Percentiles rank a stretch among this genome's conserved stretches.
Conservation (phyloP, 148 eudicot genomes). For the Bassia scoparia region DNA sequence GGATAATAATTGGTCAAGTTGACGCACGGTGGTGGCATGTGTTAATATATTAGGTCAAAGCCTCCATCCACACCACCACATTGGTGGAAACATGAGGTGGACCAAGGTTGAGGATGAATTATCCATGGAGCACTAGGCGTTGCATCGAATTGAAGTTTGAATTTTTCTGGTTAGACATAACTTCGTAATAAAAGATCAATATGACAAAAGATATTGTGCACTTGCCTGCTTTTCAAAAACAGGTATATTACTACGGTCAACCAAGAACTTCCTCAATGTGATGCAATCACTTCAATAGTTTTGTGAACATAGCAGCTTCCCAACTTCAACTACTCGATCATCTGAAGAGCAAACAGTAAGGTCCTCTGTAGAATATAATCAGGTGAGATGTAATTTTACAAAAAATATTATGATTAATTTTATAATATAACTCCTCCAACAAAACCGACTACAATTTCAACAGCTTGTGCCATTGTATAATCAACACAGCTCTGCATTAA, state of each 20-base stretch:
- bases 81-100: constrained; percentile 67
- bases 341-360: constrained; percentile 83
- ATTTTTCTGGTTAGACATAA: neutral
- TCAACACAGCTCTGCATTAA: neutral
- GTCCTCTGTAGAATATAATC: constrained; percentile 42
- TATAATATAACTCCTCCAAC: no score
- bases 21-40: constrained; percentile 77
- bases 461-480: neutral
- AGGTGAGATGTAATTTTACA: neutral
- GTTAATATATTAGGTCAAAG: constrained; percentile 50
- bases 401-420: neutral
- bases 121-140: constrained; percentile 59
- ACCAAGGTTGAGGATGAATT: constrained; percentile 67
- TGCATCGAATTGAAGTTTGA: constrained; percentile 55
- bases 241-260: constrained; percentile 74
- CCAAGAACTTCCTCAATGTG: constrained; percentile 91
- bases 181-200: neutral
- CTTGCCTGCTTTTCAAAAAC: constrained; percentile 76
- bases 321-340: constrained; percentile 78
- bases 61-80: constrained; percentile 49
- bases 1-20: constrained; percentile 67
- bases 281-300: constrained; percentile 72
- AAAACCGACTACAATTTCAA: neutral
- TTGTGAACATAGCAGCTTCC: constrained; percentile 68
- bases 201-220: neutral